Base-by-base conservation (phyloP, 2,329 filamentous ascomycete species). In the Akanthomyces dipterigenus region DNA sequence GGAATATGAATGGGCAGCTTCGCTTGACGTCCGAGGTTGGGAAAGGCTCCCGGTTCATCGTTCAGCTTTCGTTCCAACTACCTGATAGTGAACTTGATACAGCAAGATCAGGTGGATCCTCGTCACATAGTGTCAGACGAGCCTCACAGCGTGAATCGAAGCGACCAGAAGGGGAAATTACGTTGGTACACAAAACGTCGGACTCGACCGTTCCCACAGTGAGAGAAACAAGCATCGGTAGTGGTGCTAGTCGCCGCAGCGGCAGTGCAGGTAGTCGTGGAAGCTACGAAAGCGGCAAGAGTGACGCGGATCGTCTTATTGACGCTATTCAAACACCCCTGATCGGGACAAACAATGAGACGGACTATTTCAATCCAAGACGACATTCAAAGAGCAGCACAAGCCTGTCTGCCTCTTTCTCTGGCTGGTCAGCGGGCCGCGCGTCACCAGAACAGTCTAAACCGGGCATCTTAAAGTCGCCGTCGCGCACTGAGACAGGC, bases 1-100 rank as follows among this genome's bases (percentile, higher is more conserved):
- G 87, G n/a, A 96, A 92, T 69, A 95, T 96, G 90, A 88, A 93
- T 62, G 93, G 92, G 0, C 92, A 96, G 68, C 74, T 96, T 34
- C 85, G 91, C 1, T 76, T 96, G 1, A 93, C 92, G 68, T 96
- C 91, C 0, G 90, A 95, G 68, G 83, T 89, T 70, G 89, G 89
- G 2, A 89, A 88, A 67, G 92, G 93, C 0, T 93, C 91, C 20
- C 82, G 89, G 57, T 96, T 96, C 65, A 86, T 91, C 22, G 84
- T 96, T 26, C 85, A 90, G 64, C 77, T 96, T 34, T 88, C 89
- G 0, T 95, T 96, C 65, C 80, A 86, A 8, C 70, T 93, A 1
- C 86, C 75, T 0, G 74, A 78, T 11, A 57, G 60, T 1, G 75
- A 79, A 49, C 64, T 67, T 3, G 65, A 45, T n/a, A 5, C 55